Percentiles rank a stretch among this genome's conserved stretches.
phyloP scores from a whole-genome alignment of 1,284 basidiomycete species.

The Cryptococcus depauperatus region DNA sequence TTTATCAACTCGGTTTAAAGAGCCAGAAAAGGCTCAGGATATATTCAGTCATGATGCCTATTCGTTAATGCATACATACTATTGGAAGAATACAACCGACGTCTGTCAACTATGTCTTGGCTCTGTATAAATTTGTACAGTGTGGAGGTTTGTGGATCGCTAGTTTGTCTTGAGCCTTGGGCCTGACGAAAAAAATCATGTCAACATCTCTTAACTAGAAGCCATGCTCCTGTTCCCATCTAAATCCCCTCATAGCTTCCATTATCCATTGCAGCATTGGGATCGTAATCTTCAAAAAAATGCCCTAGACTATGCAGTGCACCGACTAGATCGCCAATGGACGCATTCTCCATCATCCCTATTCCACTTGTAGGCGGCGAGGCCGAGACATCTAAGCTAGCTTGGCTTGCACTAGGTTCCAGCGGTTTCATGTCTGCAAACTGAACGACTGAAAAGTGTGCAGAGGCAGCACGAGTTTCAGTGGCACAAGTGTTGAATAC shows the following conservation, averaged over 20 bases:
- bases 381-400: conserved; percentile 39
- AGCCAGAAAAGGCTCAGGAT: too few relatives aligned
- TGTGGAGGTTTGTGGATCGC: too few relatives aligned
- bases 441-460: conserved; percentile 43
- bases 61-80: too few relatives aligned
- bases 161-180: too few relatives aligned
- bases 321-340: conserved; percentile 75
- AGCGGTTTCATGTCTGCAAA: conserved; percentile 34
- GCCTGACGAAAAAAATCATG: too few relatives aligned
- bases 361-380: not conserved
- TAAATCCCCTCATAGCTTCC: conserved; percentile 1
- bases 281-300: conserved; percentile 63
- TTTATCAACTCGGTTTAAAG: too few relatives aligned
- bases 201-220: conserved; percentile 6
- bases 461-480: conserved; percentile 51
- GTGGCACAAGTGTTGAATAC: conserved; percentile 72
- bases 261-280: not conserved
- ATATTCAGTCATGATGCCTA: too few relatives aligned
- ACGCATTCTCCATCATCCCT: conserved; percentile 24
- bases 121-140: too few relatives aligned
- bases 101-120: too few relatives aligned
- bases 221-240: not conserved
- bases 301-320: conserved; percentile 76
- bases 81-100: too few relatives aligned
- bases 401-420: conserved; percentile 15